phyloP scores from a whole-genome alignment of 768 basidiomycete species.

The Suillus alpinus region DNA sequence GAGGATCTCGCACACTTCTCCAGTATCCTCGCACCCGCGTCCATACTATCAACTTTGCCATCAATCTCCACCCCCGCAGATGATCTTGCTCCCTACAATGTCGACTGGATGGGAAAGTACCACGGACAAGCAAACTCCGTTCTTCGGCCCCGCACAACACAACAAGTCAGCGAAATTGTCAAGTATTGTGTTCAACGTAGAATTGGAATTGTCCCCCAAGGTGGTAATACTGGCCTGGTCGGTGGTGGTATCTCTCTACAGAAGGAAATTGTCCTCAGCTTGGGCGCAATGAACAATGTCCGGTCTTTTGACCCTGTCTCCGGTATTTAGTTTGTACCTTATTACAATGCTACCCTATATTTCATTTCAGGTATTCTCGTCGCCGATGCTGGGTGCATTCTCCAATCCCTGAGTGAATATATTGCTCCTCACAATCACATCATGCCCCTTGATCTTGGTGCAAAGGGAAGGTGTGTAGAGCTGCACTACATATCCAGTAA shows the following conservation, averaged over 20 bases:
- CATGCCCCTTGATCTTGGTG: conserved; percentile 94
- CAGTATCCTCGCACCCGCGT: conserved; percentile 56
- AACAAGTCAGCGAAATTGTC: conserved; percentile 86
- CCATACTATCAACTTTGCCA: conserved; percentile 67
- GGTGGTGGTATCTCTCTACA: conserved; percentile 89
- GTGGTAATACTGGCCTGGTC: conserved; percentile 97
- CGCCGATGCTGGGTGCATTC: conserved; percentile 91
- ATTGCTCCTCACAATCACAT: conserved; percentile 88
- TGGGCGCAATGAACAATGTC: conserved; percentile 78
- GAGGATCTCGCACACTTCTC: conserved; percentile 67
- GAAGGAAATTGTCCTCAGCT: conserved; percentile 84
- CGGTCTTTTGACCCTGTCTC: conserved; percentile 84
- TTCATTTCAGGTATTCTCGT: conserved; percentile 73
- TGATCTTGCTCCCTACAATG: conserved; percentile 79
- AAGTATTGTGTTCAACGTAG: conserved; percentile 79
- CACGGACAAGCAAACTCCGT: conserved; percentile 81
- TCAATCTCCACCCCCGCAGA: conserved; percentile 44
- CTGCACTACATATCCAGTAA: neutral
- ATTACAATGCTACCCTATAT: conserved; percentile 7
- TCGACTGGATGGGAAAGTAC: conserved; percentile 97
- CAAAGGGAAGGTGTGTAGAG: conserved; percentile 79
- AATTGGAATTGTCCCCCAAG: conserved; percentile 94
- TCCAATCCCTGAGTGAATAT: conserved; percentile 84
- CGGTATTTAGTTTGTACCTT: conserved; percentile 41
- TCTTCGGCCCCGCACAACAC: conserved; percentile 81